Percentiles rank a stretch among this genome's conserved stretches.
phyloP scores from a whole-genome alignment of 1,139 yeast species.

The Pichia sp. region DNA sequence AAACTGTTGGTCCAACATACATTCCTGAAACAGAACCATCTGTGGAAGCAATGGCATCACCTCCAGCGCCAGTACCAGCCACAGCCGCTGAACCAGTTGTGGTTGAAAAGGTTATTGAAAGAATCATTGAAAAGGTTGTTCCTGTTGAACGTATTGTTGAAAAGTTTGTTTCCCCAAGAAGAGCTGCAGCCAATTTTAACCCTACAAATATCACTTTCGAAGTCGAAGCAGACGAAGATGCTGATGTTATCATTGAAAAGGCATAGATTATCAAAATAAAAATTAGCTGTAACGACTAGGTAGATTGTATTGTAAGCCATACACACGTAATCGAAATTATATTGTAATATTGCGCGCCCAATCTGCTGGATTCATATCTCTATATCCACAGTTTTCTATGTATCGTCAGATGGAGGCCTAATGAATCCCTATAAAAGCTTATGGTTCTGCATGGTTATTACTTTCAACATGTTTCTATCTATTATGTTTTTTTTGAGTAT shows the following conservation, averaged over 20 bases:
- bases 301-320: background rate
- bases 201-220: constrained; percentile 24
- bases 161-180: background rate
- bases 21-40: constrained; percentile 17
- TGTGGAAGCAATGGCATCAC: background rate
- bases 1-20: constrained; percentile 48
- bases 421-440: too few species aligned
- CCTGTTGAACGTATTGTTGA: constrained; percentile 6
- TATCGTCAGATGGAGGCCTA: too few species aligned
- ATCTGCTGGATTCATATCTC: background rate
- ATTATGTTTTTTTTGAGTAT: too few species aligned
- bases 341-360: background rate
- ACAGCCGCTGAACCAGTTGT: constrained; percentile 4
- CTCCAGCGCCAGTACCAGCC: constrained; percentile 1
- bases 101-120: constrained; percentile 10
- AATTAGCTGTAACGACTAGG: background rate
- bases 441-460: too few species aligned
- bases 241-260: constrained; percentile 27
- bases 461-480: too few species aligned
- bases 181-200: background rate
- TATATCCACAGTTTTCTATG: too few species aligned
- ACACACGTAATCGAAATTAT: background rate
- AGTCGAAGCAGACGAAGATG: constrained; percentile 25
- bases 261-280: constrained; percentile 3
- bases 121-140: constrained; percentile 7